Evolutionary conservation across 352 stramenopile genomes (phyloP), one percentile per base, ranked within the genome.

Genomic region (Phytopythium vexans): DNA sequence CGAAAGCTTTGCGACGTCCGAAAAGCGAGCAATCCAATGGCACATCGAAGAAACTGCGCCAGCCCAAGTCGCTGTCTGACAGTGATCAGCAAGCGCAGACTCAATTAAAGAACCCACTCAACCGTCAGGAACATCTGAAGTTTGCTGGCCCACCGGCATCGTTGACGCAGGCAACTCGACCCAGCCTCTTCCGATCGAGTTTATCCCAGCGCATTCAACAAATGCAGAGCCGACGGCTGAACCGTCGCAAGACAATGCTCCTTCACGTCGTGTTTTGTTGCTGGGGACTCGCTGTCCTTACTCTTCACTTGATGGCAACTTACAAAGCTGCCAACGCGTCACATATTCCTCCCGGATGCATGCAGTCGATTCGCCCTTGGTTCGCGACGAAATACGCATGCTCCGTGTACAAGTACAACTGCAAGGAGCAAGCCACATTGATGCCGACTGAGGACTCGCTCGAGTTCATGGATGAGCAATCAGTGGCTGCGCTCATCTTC

Each of bases 401-500:
- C 38, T 58, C 49, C 7, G 52, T 48, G 5, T 36, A 36, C 8
- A 56, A 60, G 27, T 44, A 48, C 39, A 58, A 54, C 12, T 72
- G 60, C 39, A 46, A 41, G 1, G 55, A 66, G 1, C 49, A 63
- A 9, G 38, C 59, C 38, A 51, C 34, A 21, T 16, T 5, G 15
- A 57, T 31, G 9, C 54, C 38, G 10, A 39, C 27, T 0, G 49
- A 42, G 7, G 36, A 49, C 14, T 40, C 53, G 12, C 52, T 69
- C 11, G 27, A 10, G 0, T 9, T 37, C 3, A 14, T 74, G 12
- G 58, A 72, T 5, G 42, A 44, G 2, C 33, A 32, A 7, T 49
- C 10, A 3, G 36, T 74, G 4, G 12, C 46, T 0, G 41, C 61
- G 9, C 38, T 74, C 8, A 42, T 60, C 9, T 49, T 74, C 35